Evolutionary conservation across 306 rosid genomes (phyloP), one percentile per base, ranked within the genome.

Genomic region (Nissolia schottii): DNA sequence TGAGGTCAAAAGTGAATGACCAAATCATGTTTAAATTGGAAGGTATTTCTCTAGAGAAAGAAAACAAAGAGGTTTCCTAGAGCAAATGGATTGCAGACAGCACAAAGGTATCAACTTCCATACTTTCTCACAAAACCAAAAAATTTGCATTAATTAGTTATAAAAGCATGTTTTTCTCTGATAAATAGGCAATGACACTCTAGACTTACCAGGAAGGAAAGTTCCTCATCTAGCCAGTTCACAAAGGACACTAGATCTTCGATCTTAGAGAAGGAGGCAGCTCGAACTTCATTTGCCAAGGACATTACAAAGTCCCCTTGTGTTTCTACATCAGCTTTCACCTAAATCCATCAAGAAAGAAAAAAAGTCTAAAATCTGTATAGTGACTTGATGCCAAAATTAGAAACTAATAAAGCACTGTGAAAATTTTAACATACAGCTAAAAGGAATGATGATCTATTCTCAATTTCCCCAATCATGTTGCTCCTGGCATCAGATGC

Each of bases 191-290:
- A 73, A 79, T 6, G 19, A 67, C 66, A 58, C 15, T n/a, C 35
- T 20, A 38, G 58, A 13, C 59, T 22, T 79, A 79, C 83, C 83
- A 79, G 57, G 75, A 79, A 79, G 66, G 83, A 79, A 59, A 79
- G 76, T 67, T 92, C 97, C 69, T 87, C 96, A 51, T 92, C 97
- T 16, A 92, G 86, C 97, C 97, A 92, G 83, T 89, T 89, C 72
- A 92, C 96, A 67, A 92, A 92, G 81, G 93, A 82, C 78, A 89
- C 85, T 18, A 92, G 79, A 83, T 92, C 93, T 49, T 83, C 93
- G 58, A 89, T 78, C 73, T 76, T 78, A 38, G 89, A 70, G 82
- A 92, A 89, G 61, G 93, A 81, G 69, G 93, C 93, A 45, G 84
- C 92, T 73, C 96, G 89, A 80, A 92, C 90, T 89, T 92, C 96